Conservation (phyloP, 192 early-diverging fungal species). For the Podila clonocystis region DNA sequence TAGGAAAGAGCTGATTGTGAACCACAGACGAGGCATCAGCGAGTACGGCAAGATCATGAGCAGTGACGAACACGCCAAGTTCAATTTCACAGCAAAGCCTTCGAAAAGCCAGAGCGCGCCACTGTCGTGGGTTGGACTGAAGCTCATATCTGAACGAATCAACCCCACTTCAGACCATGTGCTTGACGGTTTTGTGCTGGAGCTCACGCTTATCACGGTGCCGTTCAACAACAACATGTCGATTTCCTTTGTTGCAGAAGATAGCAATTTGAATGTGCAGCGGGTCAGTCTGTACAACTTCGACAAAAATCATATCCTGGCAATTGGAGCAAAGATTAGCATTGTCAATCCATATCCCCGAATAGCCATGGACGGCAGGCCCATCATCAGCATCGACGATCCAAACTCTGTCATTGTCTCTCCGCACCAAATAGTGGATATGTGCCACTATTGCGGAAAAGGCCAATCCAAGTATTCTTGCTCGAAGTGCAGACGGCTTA, state of each 20-base stretch:
- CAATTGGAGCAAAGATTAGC: conserved; percentile 32
- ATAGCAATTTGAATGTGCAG: conserved; percentile 37
- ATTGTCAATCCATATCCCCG: conserved; percentile 29
- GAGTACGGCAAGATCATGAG: conserved; percentile 31
- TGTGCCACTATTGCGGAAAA: conserved; percentile 41
- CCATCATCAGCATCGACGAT: conserved; percentile 39
- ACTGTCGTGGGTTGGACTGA: conserved; percentile 41
- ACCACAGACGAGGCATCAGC: conserved; percentile 30
- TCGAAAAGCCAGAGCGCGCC: conserved; percentile 39
- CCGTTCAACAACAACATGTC: conserved; percentile 41
- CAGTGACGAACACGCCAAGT: conserved; percentile 17
- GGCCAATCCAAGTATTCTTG: conserved; percentile 35
- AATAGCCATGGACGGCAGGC: conserved; percentile 41
- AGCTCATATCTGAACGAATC: conserved; percentile 39
- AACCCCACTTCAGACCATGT: conserved; percentile 35
- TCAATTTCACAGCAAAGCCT: conserved; percentile 39
- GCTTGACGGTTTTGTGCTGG: conserved; percentile 35
- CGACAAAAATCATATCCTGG: conserved; percentile 26
- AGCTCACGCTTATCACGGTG: conserved; percentile 41
- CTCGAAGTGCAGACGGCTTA: conserved; percentile 24
- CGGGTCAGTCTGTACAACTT: conserved; percentile 41
- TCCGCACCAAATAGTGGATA: conserved; percentile 38
- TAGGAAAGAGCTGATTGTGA: conserved; percentile 39
- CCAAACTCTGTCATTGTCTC: conserved; percentile 43
- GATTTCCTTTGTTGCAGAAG: conserved; percentile 42